Conservation (phyloP, 108 stramenopile species). For the Cyclostephanos tholiformis region DNA sequence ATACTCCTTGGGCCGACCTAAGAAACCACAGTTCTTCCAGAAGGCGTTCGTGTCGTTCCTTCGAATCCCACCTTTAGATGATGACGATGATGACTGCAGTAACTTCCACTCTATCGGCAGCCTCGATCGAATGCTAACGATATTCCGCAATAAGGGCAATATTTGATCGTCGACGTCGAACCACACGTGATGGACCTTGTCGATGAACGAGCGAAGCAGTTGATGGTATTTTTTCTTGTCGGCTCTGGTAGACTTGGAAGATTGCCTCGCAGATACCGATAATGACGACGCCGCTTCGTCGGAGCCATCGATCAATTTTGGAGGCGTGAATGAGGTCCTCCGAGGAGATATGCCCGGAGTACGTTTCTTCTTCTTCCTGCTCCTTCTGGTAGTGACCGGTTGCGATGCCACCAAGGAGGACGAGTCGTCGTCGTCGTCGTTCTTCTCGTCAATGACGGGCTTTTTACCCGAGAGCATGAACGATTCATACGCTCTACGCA, state of each 20-base stretch:
- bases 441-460: not conserved
- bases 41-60: not conserved
- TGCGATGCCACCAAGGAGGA: conserved; percentile 22
- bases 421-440: not conserved
- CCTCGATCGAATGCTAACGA: conserved; percentile 65
- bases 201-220: conserved; percentile 58
- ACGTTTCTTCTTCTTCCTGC: conserved; percentile 52
- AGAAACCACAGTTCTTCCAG: conserved; percentile 43
- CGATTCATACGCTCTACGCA: conserved; percentile 48
- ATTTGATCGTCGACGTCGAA: conserved; percentile 62
- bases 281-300: not conserved
- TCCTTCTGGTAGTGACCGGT: conserved; percentile 16
- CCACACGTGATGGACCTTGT: conserved; percentile 66
- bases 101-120: conserved; percentile 53
- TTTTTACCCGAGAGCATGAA: conserved; percentile 50
- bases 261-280: not conserved
- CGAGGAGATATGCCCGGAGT: conserved; percentile 10
- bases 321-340: not conserved
- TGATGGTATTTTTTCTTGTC: conserved; percentile 47
- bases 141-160: conserved; percentile 54
- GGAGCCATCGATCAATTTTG: not conserved
- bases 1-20: conserved; percentile 20
- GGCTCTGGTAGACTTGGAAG: not conserved
- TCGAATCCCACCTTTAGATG: not conserved
- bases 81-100: conserved; percentile 23